Evolutionary conservation across 176 grass and related monocot species (phyloP).

Genomic region (Bromus sterilis): DNA sequence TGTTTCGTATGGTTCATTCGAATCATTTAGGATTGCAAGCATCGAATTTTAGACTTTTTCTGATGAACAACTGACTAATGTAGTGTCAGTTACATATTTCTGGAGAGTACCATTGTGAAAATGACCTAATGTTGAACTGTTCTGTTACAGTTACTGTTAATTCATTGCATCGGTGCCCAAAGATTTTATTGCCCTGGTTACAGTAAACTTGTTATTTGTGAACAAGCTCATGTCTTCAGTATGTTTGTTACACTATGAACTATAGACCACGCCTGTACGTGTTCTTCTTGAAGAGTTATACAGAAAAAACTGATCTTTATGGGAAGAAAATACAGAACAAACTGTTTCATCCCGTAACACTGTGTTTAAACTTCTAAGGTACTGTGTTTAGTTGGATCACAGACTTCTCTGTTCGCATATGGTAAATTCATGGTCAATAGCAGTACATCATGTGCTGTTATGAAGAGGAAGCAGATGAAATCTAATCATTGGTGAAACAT

Average conservation of each 20-base stretch:
- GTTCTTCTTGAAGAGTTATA: conserved; percentile 1
- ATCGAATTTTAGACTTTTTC: background rate
- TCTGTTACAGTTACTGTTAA: background rate
- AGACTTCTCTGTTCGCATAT: background rate
- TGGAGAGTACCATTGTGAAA: background rate
- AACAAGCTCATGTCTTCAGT: background rate
- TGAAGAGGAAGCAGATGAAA: background rate
- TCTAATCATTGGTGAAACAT: background rate
- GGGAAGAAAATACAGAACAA: background rate
- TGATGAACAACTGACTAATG: too few relatives aligned
- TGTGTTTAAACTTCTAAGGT: background rate
- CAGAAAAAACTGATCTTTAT: background rate
- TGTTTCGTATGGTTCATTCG: background rate
- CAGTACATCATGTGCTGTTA: background rate
- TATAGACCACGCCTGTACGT: background rate
- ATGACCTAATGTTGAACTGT: background rate
- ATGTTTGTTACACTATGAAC: background rate
- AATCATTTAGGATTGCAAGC: background rate
- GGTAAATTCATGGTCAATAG: background rate
- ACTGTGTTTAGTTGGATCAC: background rate
- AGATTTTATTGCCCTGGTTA: background rate
- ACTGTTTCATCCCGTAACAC: background rate
- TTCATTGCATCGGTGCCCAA: background rate
- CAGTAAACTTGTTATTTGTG: background rate
- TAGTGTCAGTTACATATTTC: background rate